Percentiles rank a stretch among this genome's conserved stretches.
Evolutionary conservation across 495 filamentous ascomycete species (phyloP).

Genomic region (Penicillium turbatum): DNA sequence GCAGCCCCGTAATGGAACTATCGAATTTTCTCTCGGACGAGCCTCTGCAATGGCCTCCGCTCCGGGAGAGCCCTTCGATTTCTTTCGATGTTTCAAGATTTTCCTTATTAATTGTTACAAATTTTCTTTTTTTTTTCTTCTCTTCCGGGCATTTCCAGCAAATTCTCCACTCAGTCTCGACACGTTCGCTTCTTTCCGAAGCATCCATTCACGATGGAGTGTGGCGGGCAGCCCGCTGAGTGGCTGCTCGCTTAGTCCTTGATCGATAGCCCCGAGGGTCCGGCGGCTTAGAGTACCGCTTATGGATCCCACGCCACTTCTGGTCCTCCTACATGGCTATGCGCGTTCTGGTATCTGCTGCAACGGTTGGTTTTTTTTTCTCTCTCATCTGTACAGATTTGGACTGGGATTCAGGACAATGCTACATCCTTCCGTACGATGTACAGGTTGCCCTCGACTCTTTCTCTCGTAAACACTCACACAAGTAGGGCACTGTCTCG

Average conservation of each 20-base stretch:
- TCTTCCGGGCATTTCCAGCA: background rate
- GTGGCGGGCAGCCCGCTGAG: conserved; percentile 26
- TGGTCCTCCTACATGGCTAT: conserved; percentile 2
- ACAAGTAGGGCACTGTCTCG: background rate
- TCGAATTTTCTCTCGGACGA: background rate
- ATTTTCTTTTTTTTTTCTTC: background rate
- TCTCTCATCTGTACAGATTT: conserved; percentile 7
- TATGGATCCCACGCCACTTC: conserved; percentile 17
- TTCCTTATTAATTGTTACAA: background rate
- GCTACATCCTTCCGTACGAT: background rate
- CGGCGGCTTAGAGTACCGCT: conserved; percentile 13
- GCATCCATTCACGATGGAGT: conserved; percentile 10
- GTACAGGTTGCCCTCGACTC: background rate
- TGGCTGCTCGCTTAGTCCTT: conserved; percentile 15
- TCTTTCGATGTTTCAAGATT: background rate
- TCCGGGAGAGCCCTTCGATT: background rate
- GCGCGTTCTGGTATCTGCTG: conserved; percentile 6
- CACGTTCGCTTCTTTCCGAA: conserved; percentile 9
- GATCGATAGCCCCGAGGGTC: conserved; percentile 21
- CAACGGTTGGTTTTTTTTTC: conserved; percentile 7
- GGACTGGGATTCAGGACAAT: background rate
- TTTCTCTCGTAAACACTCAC: background rate
- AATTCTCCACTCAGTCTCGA: conserved; percentile 11
- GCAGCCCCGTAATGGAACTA: background rate
- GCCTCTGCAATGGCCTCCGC: conserved; percentile 9